These are phyloP conservation scores for Hemileia vastatrix DNA, from an alignment of 1,284 basidiomycete species.

Conservation along the genomic window DNA sequence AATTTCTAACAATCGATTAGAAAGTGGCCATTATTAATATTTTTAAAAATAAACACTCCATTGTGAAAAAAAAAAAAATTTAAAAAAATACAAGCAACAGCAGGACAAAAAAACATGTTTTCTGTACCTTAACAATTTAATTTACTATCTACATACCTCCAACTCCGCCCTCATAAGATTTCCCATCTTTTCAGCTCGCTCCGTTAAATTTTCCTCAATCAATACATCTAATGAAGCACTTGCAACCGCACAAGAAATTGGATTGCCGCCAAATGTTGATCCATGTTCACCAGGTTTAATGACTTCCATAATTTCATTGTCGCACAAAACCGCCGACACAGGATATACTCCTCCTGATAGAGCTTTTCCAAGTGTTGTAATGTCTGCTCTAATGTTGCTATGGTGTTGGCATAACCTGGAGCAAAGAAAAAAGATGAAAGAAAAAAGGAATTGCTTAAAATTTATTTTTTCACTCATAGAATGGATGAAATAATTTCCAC, in stretches of 20 bases:
- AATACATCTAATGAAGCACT: constrained; percentile 82
- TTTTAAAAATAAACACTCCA: not conserved
- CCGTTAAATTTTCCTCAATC: constrained; percentile 69
- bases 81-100: not conserved
- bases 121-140: not conserved
- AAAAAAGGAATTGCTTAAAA: no score
- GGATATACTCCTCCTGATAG: constrained; percentile 95
- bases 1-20: constrained; percentile 5
- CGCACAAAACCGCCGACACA: constrained; percentile 84
- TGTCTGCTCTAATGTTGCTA: constrained; percentile 70
- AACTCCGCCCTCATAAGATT: constrained; percentile 58
- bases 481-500: not conserved
- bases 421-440: constrained; percentile 9
- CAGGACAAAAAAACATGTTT: not conserved
- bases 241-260: constrained; percentile 86
- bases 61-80: not conserved
- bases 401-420: constrained; percentile 66
- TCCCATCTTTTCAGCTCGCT: constrained; percentile 68
- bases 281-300: constrained; percentile 96
- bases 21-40: not conserved
- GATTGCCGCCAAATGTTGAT: constrained; percentile 92
- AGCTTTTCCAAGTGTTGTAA: constrained; percentile 89
- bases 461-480: not conserved
- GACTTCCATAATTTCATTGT: constrained; percentile 82
- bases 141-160: not conserved